Percentiles rank a stretch among this genome's conserved stretches.
Evolutionary conservation across 2,329 filamentous ascomycete species (phyloP).

Genomic region (Colletotrichum tanaceti): DNA sequence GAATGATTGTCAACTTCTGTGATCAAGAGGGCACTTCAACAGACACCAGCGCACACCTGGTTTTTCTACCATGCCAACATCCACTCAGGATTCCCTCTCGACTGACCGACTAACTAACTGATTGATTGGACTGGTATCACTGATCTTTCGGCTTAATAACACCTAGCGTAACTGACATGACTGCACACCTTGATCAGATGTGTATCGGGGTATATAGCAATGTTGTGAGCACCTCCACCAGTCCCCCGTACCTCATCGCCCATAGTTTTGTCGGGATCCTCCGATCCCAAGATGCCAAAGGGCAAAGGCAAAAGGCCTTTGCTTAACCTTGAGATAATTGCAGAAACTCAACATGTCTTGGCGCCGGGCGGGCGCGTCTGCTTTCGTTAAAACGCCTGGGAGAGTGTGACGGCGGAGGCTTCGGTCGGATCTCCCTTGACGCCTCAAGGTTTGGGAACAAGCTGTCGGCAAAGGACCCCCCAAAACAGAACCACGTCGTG

Average conservation of each 20-base stretch:
- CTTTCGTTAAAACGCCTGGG: not conserved
- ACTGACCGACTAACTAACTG: too few species aligned
- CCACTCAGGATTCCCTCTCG: too few species aligned
- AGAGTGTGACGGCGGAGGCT: not conserved
- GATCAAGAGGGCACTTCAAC: not conserved
- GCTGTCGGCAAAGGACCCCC: not conserved
- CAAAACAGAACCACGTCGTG: not conserved
- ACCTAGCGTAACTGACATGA: not conserved
- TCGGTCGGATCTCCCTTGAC: not conserved
- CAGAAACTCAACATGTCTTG: constrained; percentile 13
- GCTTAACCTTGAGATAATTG: constrained; percentile 4
- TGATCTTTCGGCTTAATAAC: not conserved
- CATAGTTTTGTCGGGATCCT: not conserved
- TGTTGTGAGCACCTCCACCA: not conserved
- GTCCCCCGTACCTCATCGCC: not conserved
- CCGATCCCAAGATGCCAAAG: not conserved
- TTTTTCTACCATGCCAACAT: not conserved
- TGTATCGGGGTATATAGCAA: not conserved
- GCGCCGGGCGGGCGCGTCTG: not conserved
- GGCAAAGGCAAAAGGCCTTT: not conserved
- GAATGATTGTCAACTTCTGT: not conserved
- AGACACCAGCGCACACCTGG: not conserved
- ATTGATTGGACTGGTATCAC: not conserved
- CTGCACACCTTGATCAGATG: not conserved
- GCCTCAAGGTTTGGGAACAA: not conserved